Evolutionary conservation across 306 rosid genomes (phyloP).

Genomic region (Corylus americana): DNA sequence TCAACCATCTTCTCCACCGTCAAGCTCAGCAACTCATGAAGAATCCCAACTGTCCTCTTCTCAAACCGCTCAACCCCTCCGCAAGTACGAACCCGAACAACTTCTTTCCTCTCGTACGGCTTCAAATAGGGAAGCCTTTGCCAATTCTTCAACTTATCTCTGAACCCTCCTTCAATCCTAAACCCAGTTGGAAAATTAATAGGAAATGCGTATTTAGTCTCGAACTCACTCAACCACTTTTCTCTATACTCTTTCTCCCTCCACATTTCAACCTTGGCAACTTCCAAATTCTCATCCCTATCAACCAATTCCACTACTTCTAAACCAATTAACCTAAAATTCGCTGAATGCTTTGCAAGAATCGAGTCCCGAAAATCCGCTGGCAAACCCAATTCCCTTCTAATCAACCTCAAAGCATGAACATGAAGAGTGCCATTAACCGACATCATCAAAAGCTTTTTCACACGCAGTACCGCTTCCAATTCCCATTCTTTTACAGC

Average conservation of each 20-base stretch:
- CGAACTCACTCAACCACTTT: slow-evolving; percentile 85
- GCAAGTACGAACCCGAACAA: slow-evolving; percentile 33
- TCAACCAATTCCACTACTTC: slow-evolving; percentile 63
- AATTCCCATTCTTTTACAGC: slow-evolving; percentile 43
- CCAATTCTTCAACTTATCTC: slow-evolving; percentile 75
- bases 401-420: slow-evolving; percentile 68
- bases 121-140: slow-evolving; percentile 72
- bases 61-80: slow-evolving; percentile 65
- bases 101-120: slow-evolving; percentile 67
- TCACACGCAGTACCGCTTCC: slow-evolving; percentile 56
- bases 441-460: slow-evolving; percentile 68
- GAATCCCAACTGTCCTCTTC: slow-evolving; percentile 73
- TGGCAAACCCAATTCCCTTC: slow-evolving; percentile 76
- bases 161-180: slow-evolving; percentile 55
- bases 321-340: slow-evolving; percentile 53
- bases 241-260: slow-evolving; percentile 69
- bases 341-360: slow-evolving; percentile 41
- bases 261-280: slow-evolving; percentile 61
- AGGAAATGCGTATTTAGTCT: slow-evolving; percentile 70
- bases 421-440: slow-evolving; percentile 49
- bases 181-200: slow-evolving; percentile 67
- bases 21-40: slow-evolving; percentile 83
- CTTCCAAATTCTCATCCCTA: slow-evolving; percentile 39
- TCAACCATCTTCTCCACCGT: slow-evolving; percentile 83
- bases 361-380: slow-evolving; percentile 71